Evolutionary conservation across 495 filamentous ascomycete species (phyloP).

Genomic region (Symbiotaphrina buchneri): DNA sequence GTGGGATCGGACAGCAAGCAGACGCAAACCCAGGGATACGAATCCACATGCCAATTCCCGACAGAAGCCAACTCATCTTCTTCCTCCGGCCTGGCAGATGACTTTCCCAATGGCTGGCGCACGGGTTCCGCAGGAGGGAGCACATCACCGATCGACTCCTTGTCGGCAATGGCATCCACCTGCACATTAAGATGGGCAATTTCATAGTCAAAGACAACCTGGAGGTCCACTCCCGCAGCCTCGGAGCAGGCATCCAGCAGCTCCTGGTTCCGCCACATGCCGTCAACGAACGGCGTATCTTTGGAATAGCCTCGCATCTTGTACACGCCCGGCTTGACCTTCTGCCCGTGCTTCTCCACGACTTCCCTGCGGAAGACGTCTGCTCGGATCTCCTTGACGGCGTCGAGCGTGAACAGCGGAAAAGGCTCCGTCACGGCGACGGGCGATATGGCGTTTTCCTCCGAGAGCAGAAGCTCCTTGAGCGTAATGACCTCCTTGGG

Average conservation of each 20-base stretch:
- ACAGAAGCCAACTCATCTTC: neutral
- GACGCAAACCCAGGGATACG: slow-evolving; percentile 8
- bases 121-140: neutral
- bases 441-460: slow-evolving; percentile 37
- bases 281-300: slow-evolving; percentile 6
- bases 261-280: slow-evolving; percentile 5
- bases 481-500: too few species aligned
- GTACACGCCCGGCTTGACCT: too few species aligned
- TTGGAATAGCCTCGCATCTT: too few species aligned
- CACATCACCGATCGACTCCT: slow-evolving; percentile 1
- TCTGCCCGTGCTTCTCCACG: too few species aligned
- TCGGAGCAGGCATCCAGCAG: slow-evolving; percentile 5
- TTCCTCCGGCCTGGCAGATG: neutral
- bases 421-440: slow-evolving; percentile 55
- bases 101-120: neutral
- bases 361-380: slow-evolving; percentile 43
- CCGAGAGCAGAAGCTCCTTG: too few species aligned
- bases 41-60: slow-evolving; percentile 7
- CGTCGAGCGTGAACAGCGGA: slow-evolving; percentile 43
- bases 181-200: slow-evolving; percentile 7
- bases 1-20: slow-evolving; percentile 8
- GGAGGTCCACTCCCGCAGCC: slow-evolving; percentile 7
- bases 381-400: slow-evolving; percentile 37
- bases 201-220: slow-evolving; percentile 6
- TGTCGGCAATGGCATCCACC: too few species aligned